These are phyloP conservation scores for Ophiostoma quercus DNA, from an alignment of 2,329 filamentous ascomycete species.

Conservation along the genomic window DNA sequence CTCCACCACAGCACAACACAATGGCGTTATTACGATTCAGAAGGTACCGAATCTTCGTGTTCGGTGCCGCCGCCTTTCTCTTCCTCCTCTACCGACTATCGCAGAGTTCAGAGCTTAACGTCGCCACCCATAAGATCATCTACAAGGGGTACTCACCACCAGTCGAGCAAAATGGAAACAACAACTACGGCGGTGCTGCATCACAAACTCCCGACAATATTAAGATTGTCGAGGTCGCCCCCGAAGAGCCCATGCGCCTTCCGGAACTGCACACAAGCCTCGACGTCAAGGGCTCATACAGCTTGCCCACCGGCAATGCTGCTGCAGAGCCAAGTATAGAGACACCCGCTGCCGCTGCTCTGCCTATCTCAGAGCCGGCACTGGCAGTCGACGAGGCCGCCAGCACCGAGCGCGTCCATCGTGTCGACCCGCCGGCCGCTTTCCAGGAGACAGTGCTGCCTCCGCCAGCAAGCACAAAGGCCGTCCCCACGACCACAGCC, in stretches of 20 bases:
- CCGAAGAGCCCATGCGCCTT: slow-evolving; percentile 29
- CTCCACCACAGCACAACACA: background rate
- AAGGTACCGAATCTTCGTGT: slow-evolving; percentile 56
- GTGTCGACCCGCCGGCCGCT: background rate
- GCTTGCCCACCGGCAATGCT: slow-evolving; percentile 30
- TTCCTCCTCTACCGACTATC: slow-evolving; percentile 50
- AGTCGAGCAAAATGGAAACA: background rate
- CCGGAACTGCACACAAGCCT: slow-evolving; percentile 30
- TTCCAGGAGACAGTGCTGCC: slow-evolving; percentile 17
- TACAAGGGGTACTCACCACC: slow-evolving; percentile 25
- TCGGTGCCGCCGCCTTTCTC: slow-evolving; percentile 51
- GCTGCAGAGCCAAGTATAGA: background rate
- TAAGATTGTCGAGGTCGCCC: slow-evolving; percentile 16
- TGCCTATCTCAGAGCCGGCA: background rate
- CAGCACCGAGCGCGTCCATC: slow-evolving; percentile 26
- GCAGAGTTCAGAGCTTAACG: slow-evolving; percentile 38
- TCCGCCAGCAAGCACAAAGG: background rate
- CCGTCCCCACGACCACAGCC: slow-evolving; percentile 28
- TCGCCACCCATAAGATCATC: slow-evolving; percentile 22
- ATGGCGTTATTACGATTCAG: slow-evolving; percentile 50
- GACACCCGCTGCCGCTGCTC: background rate
- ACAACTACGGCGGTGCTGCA: slow-evolving; percentile 18
- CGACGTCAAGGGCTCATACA: slow-evolving; percentile 30
- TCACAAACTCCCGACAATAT: background rate
- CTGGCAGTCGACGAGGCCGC: background rate